Evolutionary conservation across 495 filamentous ascomycete species (phyloP), one percentile per base, ranked within the genome.

Genomic region (Elaphomyces granulatus): DNA sequence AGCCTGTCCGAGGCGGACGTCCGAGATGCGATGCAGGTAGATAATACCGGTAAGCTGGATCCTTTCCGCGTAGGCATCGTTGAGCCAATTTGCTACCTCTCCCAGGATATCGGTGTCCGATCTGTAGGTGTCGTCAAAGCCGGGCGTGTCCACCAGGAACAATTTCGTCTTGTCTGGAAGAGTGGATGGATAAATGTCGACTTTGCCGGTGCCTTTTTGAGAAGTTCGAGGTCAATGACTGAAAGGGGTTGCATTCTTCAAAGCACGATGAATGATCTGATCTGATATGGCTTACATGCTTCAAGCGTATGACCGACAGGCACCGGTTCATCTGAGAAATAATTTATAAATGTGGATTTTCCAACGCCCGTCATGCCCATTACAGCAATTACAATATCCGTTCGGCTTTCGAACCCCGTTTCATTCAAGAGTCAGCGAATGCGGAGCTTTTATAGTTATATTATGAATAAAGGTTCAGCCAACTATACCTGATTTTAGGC

Each of bases 331-430:
- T n/a, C n/a, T n/a, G n/a, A n/a, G n/a, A n/a, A n/a, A n/a, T n/a
- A n/a, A n/a, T n/a, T n/a, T 6, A 66, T 62, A 34, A 66, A 61
- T 2, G 59, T 49, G 35, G 58, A 63, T 38, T 67, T 67, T 4
- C 63, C 63, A 0, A 55, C 46, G 1, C 64, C 64, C 8, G 64
- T 63, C 7, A 60, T 40, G 2, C 67, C 63, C 63, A 70, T 66
- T 8, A 68, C 53, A 1, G 57, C 52, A 18, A 66, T 64, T 20
- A 36, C 34, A 4, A 19, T 36, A 36, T 15, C n/a, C n/a, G n/a
- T n/a, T n/a, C n/a, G n/a, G n/a, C n/a, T n/a, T n/a, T n/a, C n/a
- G n/a, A n/a, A n/a, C n/a, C n/a, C n/a, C n/a, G n/a, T n/a, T n/a
- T n/a, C n/a, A n/a, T n/a, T n/a, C n/a, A n/a, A n/a, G n/a, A n/a